Conservation (phyloP, 257 asterid species). For the Solanum paucissectum region DNA sequence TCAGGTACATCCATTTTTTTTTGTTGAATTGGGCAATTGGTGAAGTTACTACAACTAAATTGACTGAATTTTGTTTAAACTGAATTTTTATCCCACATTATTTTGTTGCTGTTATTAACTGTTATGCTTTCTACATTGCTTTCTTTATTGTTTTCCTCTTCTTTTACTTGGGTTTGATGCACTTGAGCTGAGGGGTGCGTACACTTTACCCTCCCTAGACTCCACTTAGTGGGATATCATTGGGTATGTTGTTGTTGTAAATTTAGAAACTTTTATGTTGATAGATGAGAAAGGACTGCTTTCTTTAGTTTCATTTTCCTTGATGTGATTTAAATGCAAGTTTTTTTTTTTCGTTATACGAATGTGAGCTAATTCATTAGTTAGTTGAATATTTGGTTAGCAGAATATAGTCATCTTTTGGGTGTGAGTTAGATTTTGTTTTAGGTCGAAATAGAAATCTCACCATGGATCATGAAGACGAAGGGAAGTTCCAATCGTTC, state of each 20-base stretch:
- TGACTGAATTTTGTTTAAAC: background rate
- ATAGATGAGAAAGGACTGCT: background rate
- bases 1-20: slow-evolving; percentile 45
- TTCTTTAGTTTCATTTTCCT: background rate
- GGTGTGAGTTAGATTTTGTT: background rate
- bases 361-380: background rate
- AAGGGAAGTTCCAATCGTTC: background rate
- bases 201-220: background rate
- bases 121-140: too few relatives aligned
- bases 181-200: background rate
- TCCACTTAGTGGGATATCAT: background rate
- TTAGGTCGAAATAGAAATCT: background rate
- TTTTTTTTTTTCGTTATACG: background rate
- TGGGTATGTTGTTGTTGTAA: background rate
- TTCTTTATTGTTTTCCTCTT: too few relatives aligned
- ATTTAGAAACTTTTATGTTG: background rate
- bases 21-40: background rate
- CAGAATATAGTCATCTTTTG: background rate
- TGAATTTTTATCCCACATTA: too few relatives aligned
- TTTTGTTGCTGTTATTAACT: too few relatives aligned
- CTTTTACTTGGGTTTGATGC: background rate
- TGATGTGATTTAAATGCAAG: background rate
- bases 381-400: background rate
- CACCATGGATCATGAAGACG: background rate
- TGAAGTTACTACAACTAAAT: background rate